These are phyloP conservation scores for Kwoniella shandongensis DNA, from an alignment of 768 basidiomycete genomes.

Conservation along the genomic window DNA sequence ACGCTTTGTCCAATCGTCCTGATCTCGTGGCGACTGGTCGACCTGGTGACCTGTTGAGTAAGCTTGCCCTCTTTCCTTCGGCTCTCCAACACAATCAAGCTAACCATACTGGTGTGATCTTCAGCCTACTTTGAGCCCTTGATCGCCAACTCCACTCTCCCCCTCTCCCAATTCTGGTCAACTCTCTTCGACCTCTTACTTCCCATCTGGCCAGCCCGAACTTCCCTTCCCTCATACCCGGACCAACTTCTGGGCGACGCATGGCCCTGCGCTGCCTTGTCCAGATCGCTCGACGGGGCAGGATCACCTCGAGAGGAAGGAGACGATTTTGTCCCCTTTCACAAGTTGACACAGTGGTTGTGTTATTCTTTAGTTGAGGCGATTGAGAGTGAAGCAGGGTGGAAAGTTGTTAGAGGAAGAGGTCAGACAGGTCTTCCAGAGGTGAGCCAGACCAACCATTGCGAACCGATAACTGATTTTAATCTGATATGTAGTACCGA, in stretches of 20 bases:
- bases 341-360: constrained; percentile 93
- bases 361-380: constrained; percentile 86
- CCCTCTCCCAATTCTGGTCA: constrained; percentile 75
- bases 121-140: constrained; percentile 20
- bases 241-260: constrained; percentile 82
- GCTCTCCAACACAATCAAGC: neutral
- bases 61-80: constrained; percentile 14
- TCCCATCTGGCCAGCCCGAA: constrained; percentile 83
- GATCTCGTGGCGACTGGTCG: constrained; percentile 69
- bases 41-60: constrained; percentile 80
- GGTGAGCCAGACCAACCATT: constrained; percentile 19
- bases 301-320: constrained; percentile 56
- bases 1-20: constrained; percentile 66
- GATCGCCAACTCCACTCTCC: constrained; percentile 57
- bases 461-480: neutral
- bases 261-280: constrained; percentile 73
- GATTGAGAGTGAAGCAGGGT: constrained; percentile 71
- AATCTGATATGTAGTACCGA: constrained; percentile 61
- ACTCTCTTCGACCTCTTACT: constrained; percentile 77
- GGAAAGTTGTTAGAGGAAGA: constrained; percentile 77
- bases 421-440: constrained; percentile 92
- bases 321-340: constrained; percentile 83
- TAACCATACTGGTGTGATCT: neutral
- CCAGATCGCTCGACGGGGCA: constrained; percentile 25
- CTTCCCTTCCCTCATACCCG: constrained; percentile 58